Base-by-base conservation (phyloP, 345 rosid species). In the Cardamine occulta region DNA sequence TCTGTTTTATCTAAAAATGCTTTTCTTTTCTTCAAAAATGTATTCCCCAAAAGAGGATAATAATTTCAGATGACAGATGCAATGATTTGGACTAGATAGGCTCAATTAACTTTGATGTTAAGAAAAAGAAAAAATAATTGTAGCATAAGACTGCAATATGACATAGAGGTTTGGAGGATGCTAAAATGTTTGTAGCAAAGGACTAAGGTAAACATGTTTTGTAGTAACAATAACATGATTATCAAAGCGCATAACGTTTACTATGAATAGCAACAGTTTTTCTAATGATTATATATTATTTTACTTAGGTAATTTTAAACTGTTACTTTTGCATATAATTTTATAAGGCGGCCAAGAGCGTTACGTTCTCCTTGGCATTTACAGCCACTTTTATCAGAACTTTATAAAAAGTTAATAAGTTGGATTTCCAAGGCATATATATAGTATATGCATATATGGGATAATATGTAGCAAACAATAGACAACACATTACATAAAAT, bases 371-470 rank as follows among this genome's bases (percentile, higher is more conserved):
- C 52, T 34, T 66, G 44, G 8, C 72, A 74, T 48, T 59, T 67
- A 49, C 67, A 57, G 73, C 68, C 8, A 10, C 54, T 67, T 75
- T 67, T 49, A 75, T 67, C 79, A 75, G 68, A 67, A 59, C 73
- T 75, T 67, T 59, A 48, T 59, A 58, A 31, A 56, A 74, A 75
- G 79, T 74, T 67, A 26, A 59, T 37, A 66, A 66, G 73, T 75
- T 75, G 45, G 73, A 19, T 59, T 75, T 75, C 54, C 79, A 67
- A 59, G 8, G 79, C 67, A 28, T 48, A 44, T 55, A 44, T 14
- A 34, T 26, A 1, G 2, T 26, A 48, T 47, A 42, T 44, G 1
- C 15, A 34, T 39, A 65, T 29, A 55, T 44, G 42, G 51, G 11
- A 72, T 49, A 51, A 12, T 51, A 72, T 63, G 69, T 51, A 8